Evolutionary conservation across 257 asterid species (phyloP), one percentile per base, ranked within the genome.

Genomic region (Rauvolfia tetraphylla): DNA sequence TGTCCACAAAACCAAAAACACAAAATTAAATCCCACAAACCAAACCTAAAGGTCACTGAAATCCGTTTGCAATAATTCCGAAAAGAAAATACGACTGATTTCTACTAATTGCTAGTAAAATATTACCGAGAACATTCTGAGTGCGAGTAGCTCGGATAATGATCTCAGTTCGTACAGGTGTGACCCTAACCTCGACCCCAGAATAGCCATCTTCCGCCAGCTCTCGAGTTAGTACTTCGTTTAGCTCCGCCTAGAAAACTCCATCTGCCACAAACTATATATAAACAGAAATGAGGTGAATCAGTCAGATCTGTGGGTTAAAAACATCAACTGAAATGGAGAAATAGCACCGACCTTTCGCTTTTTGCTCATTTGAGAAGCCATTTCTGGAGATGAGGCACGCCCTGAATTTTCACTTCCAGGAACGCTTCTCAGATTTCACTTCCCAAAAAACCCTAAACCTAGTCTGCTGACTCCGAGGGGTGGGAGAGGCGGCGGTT

Each of bases 181-280:
- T 86, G 72, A 88, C 90, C 68, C 89, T 83, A 42, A 86, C 92
- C 84, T 88, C 92, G 31, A 84, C 86, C 1, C 92, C 92, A 42
- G 92, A 86, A 85, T 86, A 88, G 48, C 90, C 92, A 84, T 84
- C 92, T 83, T 88, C 90, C 23, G 88, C 90, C 75, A 84, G 73
- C 83, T 88, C 92, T 68, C 90, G 85, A 58, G 88, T 86, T 72
- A 88, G 83, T 75, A 88, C 86, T 78, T 88, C 92, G 59, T 88
- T 88, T 82, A 88, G 68, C 78, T 88, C 89, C 36, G 87, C 90
- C 72, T 81, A 87, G 74, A 87, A 83, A 54, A 87, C 91, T 65
- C 91, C 91, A 49, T 85, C 89, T 0, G 87, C 91, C 6, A 85
- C 91, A 62, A 87, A 87, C 91, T 85, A 41, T n/a, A 49, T 49